Evolutionary conservation across 2,329 filamentous ascomycete genomes (phyloP).

Genomic region (Cercospora sesami): DNA sequence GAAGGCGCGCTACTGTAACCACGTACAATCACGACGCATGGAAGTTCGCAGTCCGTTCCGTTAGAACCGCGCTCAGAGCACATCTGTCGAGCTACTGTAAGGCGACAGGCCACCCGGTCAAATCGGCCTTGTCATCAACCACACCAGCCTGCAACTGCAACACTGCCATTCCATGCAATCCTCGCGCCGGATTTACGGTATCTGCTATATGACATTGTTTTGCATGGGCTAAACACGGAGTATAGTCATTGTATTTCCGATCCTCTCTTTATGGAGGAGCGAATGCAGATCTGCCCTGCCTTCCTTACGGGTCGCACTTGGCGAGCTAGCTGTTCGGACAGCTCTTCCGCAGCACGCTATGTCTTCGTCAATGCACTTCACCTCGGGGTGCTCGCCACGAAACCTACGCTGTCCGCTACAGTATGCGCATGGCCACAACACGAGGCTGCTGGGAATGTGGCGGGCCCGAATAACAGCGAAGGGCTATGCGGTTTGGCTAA

Average conservation of each 20-base stretch:
- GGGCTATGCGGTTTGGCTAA: not conserved
- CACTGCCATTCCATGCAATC: not conserved
- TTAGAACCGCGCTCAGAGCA: not conserved
- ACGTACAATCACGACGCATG: not conserved
- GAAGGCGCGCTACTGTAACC: not conserved
- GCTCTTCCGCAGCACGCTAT: constrained; percentile 1
- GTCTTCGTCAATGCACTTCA: constrained; percentile 1
- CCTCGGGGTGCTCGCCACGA: not conserved
- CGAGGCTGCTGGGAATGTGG: not conserved
- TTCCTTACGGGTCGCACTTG: not conserved
- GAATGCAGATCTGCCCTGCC: constrained; percentile 2
- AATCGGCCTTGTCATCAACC: not conserved
- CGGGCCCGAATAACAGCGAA: not conserved
- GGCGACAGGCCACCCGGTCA: not conserved
- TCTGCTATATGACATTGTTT: not conserved
- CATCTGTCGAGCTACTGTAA: not conserved
- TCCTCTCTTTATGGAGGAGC: not conserved
- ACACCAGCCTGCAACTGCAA: not conserved
- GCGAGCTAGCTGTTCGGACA: not conserved
- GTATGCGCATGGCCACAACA: not conserved
- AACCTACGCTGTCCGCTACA: not conserved
- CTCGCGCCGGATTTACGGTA: not conserved
- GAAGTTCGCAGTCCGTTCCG: not conserved
- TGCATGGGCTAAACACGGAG: not conserved
- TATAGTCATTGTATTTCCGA: not conserved